Evolutionary conservation across 768 basidiomycete species (phyloP).

Genomic region (Daedalea quercina): DNA sequence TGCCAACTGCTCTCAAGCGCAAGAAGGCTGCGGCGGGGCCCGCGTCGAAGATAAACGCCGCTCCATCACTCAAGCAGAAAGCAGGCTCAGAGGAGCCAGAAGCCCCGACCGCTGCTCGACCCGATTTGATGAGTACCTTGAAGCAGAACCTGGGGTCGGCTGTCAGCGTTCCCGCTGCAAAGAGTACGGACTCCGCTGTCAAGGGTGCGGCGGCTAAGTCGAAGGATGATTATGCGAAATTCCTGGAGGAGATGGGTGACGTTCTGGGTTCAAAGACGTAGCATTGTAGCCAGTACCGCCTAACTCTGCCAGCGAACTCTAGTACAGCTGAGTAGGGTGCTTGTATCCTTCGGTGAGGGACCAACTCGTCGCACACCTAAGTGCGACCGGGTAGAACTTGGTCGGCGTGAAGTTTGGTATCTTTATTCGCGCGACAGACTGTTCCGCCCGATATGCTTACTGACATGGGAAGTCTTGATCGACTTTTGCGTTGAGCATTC

Average conservation of each 20-base stretch:
- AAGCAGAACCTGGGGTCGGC: conserved; percentile 52
- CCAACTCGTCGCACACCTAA: too few species aligned
- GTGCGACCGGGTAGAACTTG: too few species aligned
- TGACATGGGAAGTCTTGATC: too few species aligned
- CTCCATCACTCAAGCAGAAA: conserved; percentile 42
- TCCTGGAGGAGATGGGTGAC: conserved; percentile 71
- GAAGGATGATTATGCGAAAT: conserved; percentile 70
- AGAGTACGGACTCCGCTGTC: conserved; percentile 14
- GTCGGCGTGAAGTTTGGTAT: too few species aligned
- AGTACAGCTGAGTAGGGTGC: too few species aligned
- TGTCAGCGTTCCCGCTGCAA: conserved; percentile 17
- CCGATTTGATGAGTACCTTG: conserved; percentile 60
- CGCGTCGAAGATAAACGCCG: conserved; percentile 50
- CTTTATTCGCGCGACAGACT: too few species aligned
- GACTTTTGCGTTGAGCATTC: too few species aligned
- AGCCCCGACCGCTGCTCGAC: conserved; percentile 35
- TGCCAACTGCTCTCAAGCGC: conserved; percentile 76
- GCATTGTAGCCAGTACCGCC: neutral
- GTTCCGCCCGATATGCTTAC: too few species aligned
- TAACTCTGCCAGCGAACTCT: too few species aligned
- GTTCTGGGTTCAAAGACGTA: conserved; percentile 31
- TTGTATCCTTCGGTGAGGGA: too few species aligned
- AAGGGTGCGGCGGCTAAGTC: conserved; percentile 30
- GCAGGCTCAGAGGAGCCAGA: conserved; percentile 27
- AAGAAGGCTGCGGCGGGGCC: conserved; percentile 43